Conservation (phyloP, 78 protist genomes). For the Dictyostelium capitatum region DNA sequence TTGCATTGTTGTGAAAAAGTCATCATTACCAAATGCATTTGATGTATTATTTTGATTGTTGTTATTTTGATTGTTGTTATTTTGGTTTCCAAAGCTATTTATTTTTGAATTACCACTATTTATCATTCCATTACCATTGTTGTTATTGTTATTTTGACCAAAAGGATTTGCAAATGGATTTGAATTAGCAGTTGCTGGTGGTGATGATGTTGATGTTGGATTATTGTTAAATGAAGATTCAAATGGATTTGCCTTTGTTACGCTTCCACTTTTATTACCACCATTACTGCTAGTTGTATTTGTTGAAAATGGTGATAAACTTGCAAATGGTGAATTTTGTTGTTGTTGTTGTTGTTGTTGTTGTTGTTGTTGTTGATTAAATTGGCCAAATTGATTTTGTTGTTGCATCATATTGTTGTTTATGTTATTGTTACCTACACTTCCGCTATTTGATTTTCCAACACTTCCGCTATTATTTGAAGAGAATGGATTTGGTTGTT, state of each 20-base stretch:
- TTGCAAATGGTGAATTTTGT: constrained; percentile 56
- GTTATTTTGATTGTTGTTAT: not conserved
- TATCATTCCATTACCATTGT: not conserved
- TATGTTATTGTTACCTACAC: not conserved
- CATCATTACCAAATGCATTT: not conserved
- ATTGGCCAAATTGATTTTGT: constrained; percentile 9
- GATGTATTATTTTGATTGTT: not conserved
- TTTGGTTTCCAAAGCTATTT: not conserved
- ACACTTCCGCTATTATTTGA: not conserved
- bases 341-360: constrained; percentile 42
- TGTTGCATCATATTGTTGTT: not conserved
- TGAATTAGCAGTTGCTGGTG: not conserved
- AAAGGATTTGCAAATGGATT: constrained; percentile 20
- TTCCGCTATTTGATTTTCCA: not conserved
- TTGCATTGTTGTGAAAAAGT: not conserved
- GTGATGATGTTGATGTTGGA: not conserved
- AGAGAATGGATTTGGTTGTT: constrained; percentile 2
- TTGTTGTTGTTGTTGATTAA: not conserved
- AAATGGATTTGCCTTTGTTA: constrained; percentile 47
- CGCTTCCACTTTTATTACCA: constrained; percentile 23
- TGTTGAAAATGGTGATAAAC: constrained; percentile 48
- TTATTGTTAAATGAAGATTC: constrained; percentile 33
- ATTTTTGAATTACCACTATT: not conserved
- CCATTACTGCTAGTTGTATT: not conserved
- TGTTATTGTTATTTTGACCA: not conserved